A percentile compares a stretch with the other conserved stretches of the same genome.
Evolutionary conservation across 441 rosid species (phyloP).

Genomic region (Sinapis alba): DNA sequence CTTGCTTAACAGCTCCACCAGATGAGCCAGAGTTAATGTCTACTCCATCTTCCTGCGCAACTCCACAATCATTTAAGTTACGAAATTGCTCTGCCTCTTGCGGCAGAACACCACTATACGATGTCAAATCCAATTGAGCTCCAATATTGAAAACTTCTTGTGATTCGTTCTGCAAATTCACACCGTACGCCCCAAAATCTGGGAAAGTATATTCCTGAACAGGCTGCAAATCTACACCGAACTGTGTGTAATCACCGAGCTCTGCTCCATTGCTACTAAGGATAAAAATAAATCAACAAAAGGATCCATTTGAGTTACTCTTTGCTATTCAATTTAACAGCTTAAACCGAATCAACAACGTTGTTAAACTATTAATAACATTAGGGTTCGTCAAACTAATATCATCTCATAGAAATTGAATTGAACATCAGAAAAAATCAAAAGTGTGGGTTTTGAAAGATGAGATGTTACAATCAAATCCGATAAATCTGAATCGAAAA

Average conservation of each 20-base stretch:
- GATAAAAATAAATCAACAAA: neutral
- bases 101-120: conserved; percentile 13
- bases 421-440: neutral
- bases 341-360: conserved; percentile 6
- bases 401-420: conserved; percentile 7
- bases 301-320: neutral
- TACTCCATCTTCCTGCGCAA: conserved; percentile 28
- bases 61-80: conserved; percentile 10
- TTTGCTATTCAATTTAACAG: neutral
- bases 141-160: conserved; percentile 19
- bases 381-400: conserved; percentile 21
- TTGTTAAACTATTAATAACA: neutral
- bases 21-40: conserved; percentile 34
- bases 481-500: neutral
- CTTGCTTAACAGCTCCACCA: conserved; percentile 36
- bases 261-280: conserved; percentile 34
- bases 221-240: conserved; percentile 28
- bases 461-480: neutral
- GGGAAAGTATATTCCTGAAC: conserved; percentile 21
- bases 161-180: conserved; percentile 13
- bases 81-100: conserved; percentile 3
- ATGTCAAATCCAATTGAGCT: conserved; percentile 24
- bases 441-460: neutral
- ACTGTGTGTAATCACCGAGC: conserved; percentile 38
- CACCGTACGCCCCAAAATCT: conserved; percentile 32